Conservation (phyloP, 1,139 yeast genomes). For the Magnusiomyces clavatus region DNA sequence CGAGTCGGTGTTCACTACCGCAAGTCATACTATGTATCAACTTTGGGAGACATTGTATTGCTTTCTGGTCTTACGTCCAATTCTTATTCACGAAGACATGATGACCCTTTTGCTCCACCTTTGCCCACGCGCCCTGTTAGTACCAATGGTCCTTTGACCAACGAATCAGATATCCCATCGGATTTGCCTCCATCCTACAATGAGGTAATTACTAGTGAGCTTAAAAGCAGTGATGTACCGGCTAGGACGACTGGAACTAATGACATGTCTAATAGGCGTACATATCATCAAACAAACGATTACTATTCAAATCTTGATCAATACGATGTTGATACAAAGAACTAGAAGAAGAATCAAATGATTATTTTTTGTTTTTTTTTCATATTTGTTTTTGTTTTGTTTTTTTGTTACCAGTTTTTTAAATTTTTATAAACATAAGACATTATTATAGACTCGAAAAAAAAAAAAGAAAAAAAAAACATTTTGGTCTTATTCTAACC, state of each 20-base stretch:
- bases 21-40: conserved; percentile 20
- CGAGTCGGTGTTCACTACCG: too few species aligned
- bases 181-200: conserved; percentile 14
- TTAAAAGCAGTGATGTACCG: background rate
- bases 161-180: background rate
- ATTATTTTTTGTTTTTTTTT: background rate
- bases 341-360: background rate
- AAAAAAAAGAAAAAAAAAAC: too few species aligned
- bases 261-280: conserved; percentile 13
- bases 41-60: conserved; percentile 18
- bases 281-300: conserved; percentile 10
- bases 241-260: background rate
- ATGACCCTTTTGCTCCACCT: background rate
- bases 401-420: background rate
- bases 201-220: conserved; percentile 12
- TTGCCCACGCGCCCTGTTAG: background rate
- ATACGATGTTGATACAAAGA: conserved; percentile 13
- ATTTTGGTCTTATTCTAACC: too few species aligned
- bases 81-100: background rate
- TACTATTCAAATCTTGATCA: conserved; percentile 13
- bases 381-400: background rate
- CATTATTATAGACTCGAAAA: too few species aligned
- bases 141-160: background rate
- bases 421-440: too few species aligned
- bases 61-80: conserved; percentile 17